Evolutionary conservation across 2,329 filamentous ascomycete species (phyloP).

Genomic region (Diplodia seriata): DNA sequence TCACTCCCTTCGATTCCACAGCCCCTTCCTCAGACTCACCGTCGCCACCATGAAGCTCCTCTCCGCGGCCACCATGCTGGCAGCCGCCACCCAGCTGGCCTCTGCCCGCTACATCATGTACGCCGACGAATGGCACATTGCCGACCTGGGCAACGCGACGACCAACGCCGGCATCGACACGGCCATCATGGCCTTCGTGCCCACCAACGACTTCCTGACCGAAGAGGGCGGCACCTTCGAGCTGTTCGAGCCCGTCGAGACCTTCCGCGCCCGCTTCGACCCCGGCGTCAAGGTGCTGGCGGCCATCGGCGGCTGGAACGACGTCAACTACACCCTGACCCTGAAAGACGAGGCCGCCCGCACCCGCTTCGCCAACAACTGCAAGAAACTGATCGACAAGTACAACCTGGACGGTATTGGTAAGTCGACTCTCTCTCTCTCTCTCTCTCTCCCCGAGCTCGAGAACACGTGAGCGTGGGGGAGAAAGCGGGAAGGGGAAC

Average conservation of each 20-base stretch:
- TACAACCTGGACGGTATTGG: constrained; percentile 71
- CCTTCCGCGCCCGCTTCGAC: constrained; percentile 61
- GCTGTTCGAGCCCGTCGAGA: constrained; percentile 61
- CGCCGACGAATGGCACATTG: constrained; percentile 23
- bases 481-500: not conserved
- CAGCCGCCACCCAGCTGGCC: constrained; percentile 1
- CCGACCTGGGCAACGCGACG: constrained; percentile 30
- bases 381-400: constrained; percentile 66
- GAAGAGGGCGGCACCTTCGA: constrained; percentile 50
- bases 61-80: constrained; percentile 18
- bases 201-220: constrained; percentile 47
- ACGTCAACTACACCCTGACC: constrained; percentile 51
- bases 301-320: constrained; percentile 78
- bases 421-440: constrained; percentile 42
- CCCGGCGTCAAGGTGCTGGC: constrained; percentile 69
- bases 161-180: constrained; percentile 45
- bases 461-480: not conserved
- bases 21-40: not conserved
- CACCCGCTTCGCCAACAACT: constrained; percentile 66
- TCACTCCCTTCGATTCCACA: not conserved
- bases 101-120: constrained; percentile 31
- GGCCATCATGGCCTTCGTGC: constrained; percentile 46
- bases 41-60: constrained; percentile 14
- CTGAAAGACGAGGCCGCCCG: constrained; percentile 54
- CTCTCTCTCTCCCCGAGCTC: too few relatives aligned